Evolutionary conservation across 2,329 filamentous ascomycete species (phyloP), one percentile per base, ranked within the genome.

Genomic region (Calonectria honghensis): DNA sequence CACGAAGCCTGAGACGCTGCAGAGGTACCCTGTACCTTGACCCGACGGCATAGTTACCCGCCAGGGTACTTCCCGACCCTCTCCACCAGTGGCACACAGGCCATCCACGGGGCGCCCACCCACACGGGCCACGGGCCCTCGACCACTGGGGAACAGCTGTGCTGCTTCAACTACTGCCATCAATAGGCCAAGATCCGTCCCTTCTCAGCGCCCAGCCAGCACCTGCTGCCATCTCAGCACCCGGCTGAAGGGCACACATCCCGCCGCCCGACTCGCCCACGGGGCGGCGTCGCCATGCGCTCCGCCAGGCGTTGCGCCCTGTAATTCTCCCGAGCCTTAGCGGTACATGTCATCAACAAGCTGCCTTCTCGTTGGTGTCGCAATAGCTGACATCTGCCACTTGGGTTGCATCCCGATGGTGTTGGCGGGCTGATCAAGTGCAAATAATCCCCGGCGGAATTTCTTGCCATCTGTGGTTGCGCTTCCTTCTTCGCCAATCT

Each of bases 11-110:
- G 31, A 48, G 24, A 51, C 32, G 20, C 57, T 29, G 37, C 59
- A 51, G 59, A 65, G 65, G 68, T 71, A 71, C 61, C 68, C 37
- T 66, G 68, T 71, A 71, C 68, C 59, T 65, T 63, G 57, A 41
- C 59, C 68, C 31, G 68, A 29, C 50, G 59, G 32, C 51, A 45
- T 51, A 50, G 63, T 68, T 67, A 51, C 68, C 61, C 57, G 57
- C 59, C 57, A 51, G 45, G 64, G 48, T 63, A 51, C 66, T 39
- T 68, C 51, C 66, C 66, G 50, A 27, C 31, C 37, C 39, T 45
- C 35, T 45, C 66, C 51, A 68, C 52, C 27, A 16, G 39, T 61
- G 39, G 59, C 35, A 50, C 48, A 65, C 67, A 69, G 52, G 51
- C 39, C 61, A 65, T 65, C 61, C 27, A 61, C 20, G 67, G 51